Evolutionary conservation across 495 filamentous ascomycete genomes (phyloP).

Genomic region (Penicillium bovifimosum): DNA sequence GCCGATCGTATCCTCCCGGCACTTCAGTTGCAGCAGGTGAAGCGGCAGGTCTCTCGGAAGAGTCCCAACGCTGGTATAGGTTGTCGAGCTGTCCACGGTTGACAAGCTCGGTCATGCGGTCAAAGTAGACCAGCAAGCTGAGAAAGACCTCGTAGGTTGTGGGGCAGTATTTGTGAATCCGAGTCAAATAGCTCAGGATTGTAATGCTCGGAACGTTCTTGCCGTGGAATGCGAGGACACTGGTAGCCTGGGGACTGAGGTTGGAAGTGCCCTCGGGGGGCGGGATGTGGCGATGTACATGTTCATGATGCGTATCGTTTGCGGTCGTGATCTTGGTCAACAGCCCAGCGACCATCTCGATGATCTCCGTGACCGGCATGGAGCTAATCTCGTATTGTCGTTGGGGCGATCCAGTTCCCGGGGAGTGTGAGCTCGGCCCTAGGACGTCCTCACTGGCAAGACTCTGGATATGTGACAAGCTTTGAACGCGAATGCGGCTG

Average conservation of each 20-base stretch:
- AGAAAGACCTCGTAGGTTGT: constrained; percentile 98
- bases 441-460: constrained; percentile 72
- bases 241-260: constrained; percentile 74
- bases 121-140: constrained; percentile 93
- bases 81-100: constrained; percentile 61
- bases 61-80: constrained; percentile 31
- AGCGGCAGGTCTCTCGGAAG: constrained; percentile 7
- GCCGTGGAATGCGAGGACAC: constrained; percentile 96
- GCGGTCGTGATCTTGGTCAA: constrained; percentile 97
- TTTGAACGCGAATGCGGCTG: constrained; percentile 72
- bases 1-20: constrained; percentile 10
- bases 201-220: constrained; percentile 98
- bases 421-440: constrained; percentile 41
- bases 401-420: constrained; percentile 44
- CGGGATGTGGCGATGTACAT: constrained; percentile 65
- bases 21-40: constrained; percentile 12
- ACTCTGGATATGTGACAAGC: constrained; percentile 83
- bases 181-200: constrained; percentile 89
- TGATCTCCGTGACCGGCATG: constrained; percentile 96
- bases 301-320: constrained; percentile 90
- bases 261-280: constrained; percentile 56
- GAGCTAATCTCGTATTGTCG: constrained; percentile 87
- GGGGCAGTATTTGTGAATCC: constrained; percentile 98
- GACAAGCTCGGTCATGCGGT: constrained; percentile 96
- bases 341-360: constrained; percentile 99